These are phyloP conservation scores for Penicillium coffeae DNA, from an alignment of 495 filamentous ascomycete genomes.

Conservation along the genomic window DNA sequence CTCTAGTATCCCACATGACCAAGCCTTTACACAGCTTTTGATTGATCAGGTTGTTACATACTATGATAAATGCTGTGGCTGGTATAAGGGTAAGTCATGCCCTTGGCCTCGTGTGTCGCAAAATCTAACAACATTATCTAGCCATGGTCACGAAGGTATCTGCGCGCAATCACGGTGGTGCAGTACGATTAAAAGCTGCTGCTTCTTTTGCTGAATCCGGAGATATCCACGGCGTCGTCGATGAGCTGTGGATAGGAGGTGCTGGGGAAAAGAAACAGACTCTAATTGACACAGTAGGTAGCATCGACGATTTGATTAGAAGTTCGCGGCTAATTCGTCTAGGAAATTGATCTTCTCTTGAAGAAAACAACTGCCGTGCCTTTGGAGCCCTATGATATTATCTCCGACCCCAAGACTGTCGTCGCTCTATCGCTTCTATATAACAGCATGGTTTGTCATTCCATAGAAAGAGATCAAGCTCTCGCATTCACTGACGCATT, in stretches of 20 bases:
- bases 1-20: conserved; percentile 91
- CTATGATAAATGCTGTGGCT: conserved; percentile 84
- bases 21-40: conserved; percentile 87
- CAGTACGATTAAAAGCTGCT: conserved; percentile 61
- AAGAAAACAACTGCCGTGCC: conserved; percentile 57
- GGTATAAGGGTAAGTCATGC: conserved; percentile 65
- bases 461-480: neutral
- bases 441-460: conserved; percentile 71
- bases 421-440: conserved; percentile 80
- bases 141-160: conserved; percentile 44
- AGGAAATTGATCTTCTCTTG: conserved; percentile 68
- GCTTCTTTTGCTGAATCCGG: conserved; percentile 66
- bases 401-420: conserved; percentile 83
- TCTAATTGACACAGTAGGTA: conserved; percentile 39
- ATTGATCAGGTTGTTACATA: conserved; percentile 87
- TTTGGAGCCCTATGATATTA: conserved; percentile 73
- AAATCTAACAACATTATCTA: conserved; percentile 11
- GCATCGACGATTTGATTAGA: neutral
- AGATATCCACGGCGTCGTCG: conserved; percentile 62
- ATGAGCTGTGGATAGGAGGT: conserved; percentile 54
- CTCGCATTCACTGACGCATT: neutral
- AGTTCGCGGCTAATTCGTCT: conserved; percentile 4
- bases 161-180: conserved; percentile 31
- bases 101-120: neutral
- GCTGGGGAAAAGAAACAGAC: conserved; percentile 27